Conservation (phyloP, 2,329 filamentous ascomycete genomes). For the Fonsecaea erecta region DNA sequence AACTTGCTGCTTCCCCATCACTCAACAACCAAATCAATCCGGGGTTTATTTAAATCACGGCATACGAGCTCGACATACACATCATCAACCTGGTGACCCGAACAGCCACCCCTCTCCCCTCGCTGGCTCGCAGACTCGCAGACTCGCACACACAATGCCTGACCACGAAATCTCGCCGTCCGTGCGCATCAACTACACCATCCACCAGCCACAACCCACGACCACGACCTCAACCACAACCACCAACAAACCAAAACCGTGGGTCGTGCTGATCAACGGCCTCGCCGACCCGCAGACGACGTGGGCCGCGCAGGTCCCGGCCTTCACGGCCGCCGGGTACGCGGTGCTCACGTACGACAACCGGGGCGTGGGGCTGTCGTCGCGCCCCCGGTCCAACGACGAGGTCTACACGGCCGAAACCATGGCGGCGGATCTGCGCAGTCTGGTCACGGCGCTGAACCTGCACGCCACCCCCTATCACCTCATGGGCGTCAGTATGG, state of each 20-base stretch:
- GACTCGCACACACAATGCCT: background rate
- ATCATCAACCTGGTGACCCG: too few species aligned
- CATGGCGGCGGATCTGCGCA: constrained; percentile 25
- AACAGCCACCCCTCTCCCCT: too few species aligned
- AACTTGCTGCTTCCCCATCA: too few species aligned
- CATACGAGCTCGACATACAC: too few species aligned
- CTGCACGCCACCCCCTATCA: constrained; percentile 16
- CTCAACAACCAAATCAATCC: too few species aligned
- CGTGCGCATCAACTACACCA: constrained; percentile 22
- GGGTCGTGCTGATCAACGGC: constrained; percentile 29
- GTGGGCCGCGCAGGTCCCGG: constrained; percentile 18
- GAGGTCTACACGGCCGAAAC: constrained; percentile 15
- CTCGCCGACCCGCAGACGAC: constrained; percentile 24
- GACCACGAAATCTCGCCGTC: constrained; percentile 17
- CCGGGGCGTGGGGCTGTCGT: constrained; percentile 25
- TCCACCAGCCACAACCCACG: constrained; percentile 21
- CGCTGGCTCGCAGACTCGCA: too few species aligned
- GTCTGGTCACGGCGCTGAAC: constrained; percentile 6
- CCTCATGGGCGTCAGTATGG: constrained; percentile 26
- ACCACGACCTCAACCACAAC: too few species aligned
- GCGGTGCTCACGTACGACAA: constrained; percentile 30
- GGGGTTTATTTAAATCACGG: too few species aligned
- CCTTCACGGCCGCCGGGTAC: constrained; percentile 22
- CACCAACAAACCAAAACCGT: background rate
- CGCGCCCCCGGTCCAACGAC: constrained; percentile 6